Evolutionary conservation across 2,329 filamentous ascomycete species (phyloP), one percentile per base, ranked within the genome.

Genomic region (Aspergillus pseudoglaucus): DNA sequence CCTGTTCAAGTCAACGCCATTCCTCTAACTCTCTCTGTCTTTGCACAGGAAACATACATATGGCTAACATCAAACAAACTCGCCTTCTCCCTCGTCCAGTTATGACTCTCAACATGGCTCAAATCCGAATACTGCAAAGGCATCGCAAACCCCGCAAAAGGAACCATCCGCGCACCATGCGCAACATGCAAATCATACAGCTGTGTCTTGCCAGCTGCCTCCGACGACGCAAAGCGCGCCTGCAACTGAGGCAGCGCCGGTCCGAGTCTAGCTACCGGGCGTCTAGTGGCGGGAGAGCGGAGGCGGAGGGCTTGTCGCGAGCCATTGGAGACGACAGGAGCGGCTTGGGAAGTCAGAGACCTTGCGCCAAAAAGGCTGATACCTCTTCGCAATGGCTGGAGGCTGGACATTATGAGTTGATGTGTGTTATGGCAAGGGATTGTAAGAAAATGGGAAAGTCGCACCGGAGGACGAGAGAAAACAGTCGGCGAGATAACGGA

Each of bases 11-110:
- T 47, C 12, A 23, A 25, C 17, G 30, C 3, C 12, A 27, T 44
- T 9, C 14, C 27, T n/a, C 25, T 32, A 18, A 3, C 7, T 25
- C 8, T 7, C 20, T n/a, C 3, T 18, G 5, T 10, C 14, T 23
- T n/a, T 14, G 25, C 14, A 8, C 17, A 32, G n/a, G 12, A n/a
- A 0, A 63, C 70, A 53, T 85, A 90, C 91, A 97, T 97, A 74
- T 97, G 93, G 66, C 86, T 86, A 47, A 97, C 93, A 69, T 98
- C 93, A 64, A 98, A 98, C 54, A 98, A 74, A 54, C 90, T 95
- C 49, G 88, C 87, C 69, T 90, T 87, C 59, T 83, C 79, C 47
- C 93, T 83, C 14, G 93, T 97, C 79, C 91, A 96, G 60, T 83
- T 79, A 75, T 97, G 93, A 45, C 89, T 95, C 52, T 90, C 87